Evolutionary conservation across 768 basidiomycete genomes (phyloP), one percentile per base, ranked within the genome.

Genomic region (Kondoa subrosea): DNA sequence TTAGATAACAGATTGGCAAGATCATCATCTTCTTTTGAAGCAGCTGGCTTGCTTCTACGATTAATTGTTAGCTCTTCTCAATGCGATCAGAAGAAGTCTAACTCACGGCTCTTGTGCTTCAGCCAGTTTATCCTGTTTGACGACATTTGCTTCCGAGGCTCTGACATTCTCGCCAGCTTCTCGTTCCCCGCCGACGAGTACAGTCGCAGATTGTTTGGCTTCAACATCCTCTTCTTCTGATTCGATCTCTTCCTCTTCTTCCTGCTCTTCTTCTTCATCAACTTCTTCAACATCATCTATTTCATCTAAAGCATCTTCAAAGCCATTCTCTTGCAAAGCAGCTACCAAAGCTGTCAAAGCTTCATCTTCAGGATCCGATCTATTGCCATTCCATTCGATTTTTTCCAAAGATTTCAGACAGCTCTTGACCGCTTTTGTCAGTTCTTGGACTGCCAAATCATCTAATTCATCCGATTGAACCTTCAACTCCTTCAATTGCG

Each of bases 401-500:
- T 77, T 79, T 78, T 79, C 84, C 57, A 99, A 77, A 50, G 77
- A 77, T 29, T 79, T 77, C 59, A 91, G 76, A 56, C 85, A 83
- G 29, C 80, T 78, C 26, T 80, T 79, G 66, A 96, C 83, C 1
- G 83, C 85, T 26, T 81, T 76, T 1, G 87, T 84, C 30, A 97
- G 80, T 2, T 88, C 75, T 31, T 81, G 78, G 68, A 89, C 85
- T 12, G 88, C 81, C 58, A 81, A 77, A 2, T 81, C 77, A 71
- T 91, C 87, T 58, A 96, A 81, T 73, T 97, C 91, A 76, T 92
- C 91, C 75, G 92, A 95, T 78, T 96, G 89, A 34, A 97, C 80
- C 72, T 86, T 86, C 60, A 97, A 80, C 8, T 81, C 82, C 72
- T 85, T 82, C 57, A 97, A 80, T 72, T 85, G 85, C 26, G 82